Base-by-base conservation (phyloP, 768 basidiomycete genomes). In the Steccherinum ochraceum region DNA sequence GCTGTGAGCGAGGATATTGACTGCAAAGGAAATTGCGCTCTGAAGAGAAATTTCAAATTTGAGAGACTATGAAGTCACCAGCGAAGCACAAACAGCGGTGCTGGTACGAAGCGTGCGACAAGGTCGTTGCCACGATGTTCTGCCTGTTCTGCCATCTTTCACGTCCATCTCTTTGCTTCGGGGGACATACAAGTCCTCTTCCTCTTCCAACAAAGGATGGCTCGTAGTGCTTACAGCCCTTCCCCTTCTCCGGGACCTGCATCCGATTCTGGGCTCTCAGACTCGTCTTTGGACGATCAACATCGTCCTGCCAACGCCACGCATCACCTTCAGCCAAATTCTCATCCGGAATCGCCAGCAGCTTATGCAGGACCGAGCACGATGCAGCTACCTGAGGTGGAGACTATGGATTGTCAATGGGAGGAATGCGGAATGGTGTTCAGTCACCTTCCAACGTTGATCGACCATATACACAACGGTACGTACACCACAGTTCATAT, bases 391-490 rank as follows among this genome's bases (percentile, higher is more conserved):
- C 13, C 1, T 43, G 60, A 62, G 40, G 73, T 68, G 12, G 86
- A 88, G 60, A 81, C 78, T 23, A 84, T 83, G 54, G 81, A 77
- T 24, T 95, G 93, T 69, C 78, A 79, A 49, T 95, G 93, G 93
- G 86, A 84, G 26, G 83, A 83, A 52, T 95, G 93, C 61, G 82
- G 82, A 2, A 60, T 70, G 39, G 76, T 84, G n/a, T 93, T 85
- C 60, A 81, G 78, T 10, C 79, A 89, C 61, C 71, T 91, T 13
- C 81, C 78, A 16, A 81, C 80, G 3, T 72, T 94, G 51, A 89
- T 93, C 53, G 81, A 83, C 21, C 93, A 95, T 63, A 83, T 95
- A 24, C 88, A 91, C 58, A 72, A 79, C 50, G 83, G 93, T 93
- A 59, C 66, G 84, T 67, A 12, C 39, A 45, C 16, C 48, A 21